A percentile compares a stretch with the other conserved stretches of the same genome.
These are phyloP conservation scores for Tolypocladium pustulatum DNA, from an alignment of 2,329 filamentous ascomycete species.

Conservation along the genomic window DNA sequence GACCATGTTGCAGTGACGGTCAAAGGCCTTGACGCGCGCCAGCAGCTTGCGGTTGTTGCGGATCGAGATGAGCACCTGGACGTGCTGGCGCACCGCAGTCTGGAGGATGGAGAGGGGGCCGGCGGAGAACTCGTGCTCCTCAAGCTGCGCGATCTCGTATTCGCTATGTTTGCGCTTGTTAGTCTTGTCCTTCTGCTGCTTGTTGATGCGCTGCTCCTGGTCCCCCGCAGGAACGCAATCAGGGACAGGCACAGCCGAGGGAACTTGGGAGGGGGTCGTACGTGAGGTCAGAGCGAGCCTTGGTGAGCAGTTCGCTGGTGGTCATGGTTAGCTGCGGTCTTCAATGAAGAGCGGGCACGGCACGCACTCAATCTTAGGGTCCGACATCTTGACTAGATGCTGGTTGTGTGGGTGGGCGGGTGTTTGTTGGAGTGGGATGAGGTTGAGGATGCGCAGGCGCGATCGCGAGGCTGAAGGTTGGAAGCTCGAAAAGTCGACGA, in stretches of 20 bases:
- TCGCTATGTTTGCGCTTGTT: constrained; percentile 44
- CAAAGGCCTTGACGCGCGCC: constrained; percentile 95
- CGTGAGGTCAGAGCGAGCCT: constrained; percentile 86
- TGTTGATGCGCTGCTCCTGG: not conserved
- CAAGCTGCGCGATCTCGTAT: constrained; percentile 73
- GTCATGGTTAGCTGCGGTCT: not conserved
- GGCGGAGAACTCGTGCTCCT: constrained; percentile 45
- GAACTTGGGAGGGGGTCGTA: constrained; percentile 32
- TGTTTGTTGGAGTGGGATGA: constrained; percentile 8
- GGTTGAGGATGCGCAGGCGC: constrained; percentile 6
- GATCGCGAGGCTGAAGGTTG: constrained; percentile 23
- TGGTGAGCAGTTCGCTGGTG: constrained; percentile 72
- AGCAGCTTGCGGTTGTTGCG: constrained; percentile 98
- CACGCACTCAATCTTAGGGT: constrained; percentile 62
- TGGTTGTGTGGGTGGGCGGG: constrained; percentile 2
- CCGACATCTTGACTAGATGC: constrained; percentile 38
- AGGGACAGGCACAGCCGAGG: not conserved
- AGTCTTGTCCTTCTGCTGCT: not conserved
- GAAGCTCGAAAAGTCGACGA: constrained; percentile 21
- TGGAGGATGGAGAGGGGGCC: constrained; percentile 77
- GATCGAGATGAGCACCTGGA: constrained; percentile 92
- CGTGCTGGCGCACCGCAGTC: constrained; percentile 88
- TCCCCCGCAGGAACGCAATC: not conserved
- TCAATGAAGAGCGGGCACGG: not conserved
- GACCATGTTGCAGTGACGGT: constrained; percentile 98